Evolutionary conservation across 257 asterid species (phyloP).

Genomic region (Agastache rugosa): DNA sequence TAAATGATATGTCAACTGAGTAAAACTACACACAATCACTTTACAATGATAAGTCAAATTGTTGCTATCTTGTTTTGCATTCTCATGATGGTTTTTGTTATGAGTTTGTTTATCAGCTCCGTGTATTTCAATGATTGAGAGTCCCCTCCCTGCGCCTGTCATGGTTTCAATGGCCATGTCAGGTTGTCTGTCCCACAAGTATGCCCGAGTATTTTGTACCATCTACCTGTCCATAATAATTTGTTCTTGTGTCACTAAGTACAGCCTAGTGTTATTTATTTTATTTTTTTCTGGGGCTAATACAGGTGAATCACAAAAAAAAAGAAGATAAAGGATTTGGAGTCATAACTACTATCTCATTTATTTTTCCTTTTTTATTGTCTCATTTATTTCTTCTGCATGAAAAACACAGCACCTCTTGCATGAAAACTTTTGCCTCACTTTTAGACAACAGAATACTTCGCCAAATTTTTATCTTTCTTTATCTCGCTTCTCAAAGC

Average conservation of each 20-base stretch:
- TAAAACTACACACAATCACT: neutral
- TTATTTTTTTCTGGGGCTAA: too few relatives aligned
- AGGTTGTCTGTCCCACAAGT: neutral
- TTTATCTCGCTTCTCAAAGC: neutral
- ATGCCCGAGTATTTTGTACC: neutral
- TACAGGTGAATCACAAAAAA: too few relatives aligned
- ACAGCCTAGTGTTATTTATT: too few relatives aligned
- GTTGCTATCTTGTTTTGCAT: neutral
- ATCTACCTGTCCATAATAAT: neutral
- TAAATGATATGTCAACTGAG: neutral
- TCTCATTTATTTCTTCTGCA: neutral
- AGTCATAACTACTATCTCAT: neutral
- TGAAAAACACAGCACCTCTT: neutral
- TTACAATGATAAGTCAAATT: too few relatives aligned
- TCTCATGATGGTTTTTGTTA: neutral
- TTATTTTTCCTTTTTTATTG: too few relatives aligned
- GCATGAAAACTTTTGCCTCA: too few relatives aligned
- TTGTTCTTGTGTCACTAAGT: neutral
- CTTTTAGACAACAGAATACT: neutral
- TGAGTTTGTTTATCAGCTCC: neutral
- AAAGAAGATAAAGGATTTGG: neutral
- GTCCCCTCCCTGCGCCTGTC: neutral
- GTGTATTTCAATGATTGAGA: neutral
- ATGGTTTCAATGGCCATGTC: neutral
- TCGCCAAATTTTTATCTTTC: neutral